Evolutionary conservation across 192 early-diverging fungal species (phyloP), one percentile per base, ranked within the genome.

Genomic region (Obelidium mucronatum): DNA sequence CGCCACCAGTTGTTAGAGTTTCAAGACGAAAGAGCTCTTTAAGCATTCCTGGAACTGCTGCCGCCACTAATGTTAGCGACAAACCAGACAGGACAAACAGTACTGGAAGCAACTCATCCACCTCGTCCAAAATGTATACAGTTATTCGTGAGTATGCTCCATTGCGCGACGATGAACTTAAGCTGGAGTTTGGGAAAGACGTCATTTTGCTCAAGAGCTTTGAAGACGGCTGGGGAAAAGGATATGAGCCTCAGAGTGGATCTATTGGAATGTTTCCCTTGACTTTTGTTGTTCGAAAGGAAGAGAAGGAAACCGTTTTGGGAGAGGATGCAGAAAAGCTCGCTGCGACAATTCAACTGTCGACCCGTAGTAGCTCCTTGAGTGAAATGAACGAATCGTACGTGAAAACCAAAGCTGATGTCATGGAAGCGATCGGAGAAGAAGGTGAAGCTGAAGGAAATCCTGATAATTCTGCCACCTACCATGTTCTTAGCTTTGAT

Each of bases 191-290:
- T n/a, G 81, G 80, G 15, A 36, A 33, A 15, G 75, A 72, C 30
- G 36, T 82, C 30, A 63, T 82, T 26, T n/a, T 82, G 55, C 34
- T 82, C 22, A 37, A 61, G 31, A 31, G 65, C 5, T 82, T 81
- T 74, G 81, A 82, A 40, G 81, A 82, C 63, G 81, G 80, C 22
- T 82, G 81, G 81, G 79, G 59, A 17, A 59, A 78, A 52, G 69
- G 79, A 48, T 42, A 67, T 3, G 26, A 33, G 13, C 71, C 71
- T 28, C n/a, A 2, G 5, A 75, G 61, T 13, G 73, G 73, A 34
- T 15, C 51, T 22, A 64, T 78, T 37, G 79, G 79, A n/a, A 76
- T 76, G 3, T 80, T 80, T 53, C 79, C 79, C 8, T 36, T 80
- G 48, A 55, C 75, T 26, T 79, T 74, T 44, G 78, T 79, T 33